Base-by-base conservation (phyloP, 2,329 filamentous ascomycete species). In the Colletotrichum sp. region DNA sequence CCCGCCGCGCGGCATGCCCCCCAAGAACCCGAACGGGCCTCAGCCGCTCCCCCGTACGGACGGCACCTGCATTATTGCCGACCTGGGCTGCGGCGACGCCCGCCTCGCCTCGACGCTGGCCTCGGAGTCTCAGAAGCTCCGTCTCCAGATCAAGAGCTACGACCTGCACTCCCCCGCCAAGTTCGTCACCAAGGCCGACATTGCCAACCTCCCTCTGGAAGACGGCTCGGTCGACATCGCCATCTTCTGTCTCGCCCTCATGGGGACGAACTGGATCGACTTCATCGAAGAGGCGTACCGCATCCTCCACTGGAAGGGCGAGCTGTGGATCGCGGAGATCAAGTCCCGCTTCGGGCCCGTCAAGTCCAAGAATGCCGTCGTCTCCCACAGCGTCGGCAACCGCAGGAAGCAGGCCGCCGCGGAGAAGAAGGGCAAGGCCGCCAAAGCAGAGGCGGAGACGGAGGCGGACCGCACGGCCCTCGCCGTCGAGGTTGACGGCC, bases 191-290 rank as follows among this genome's bases (percentile, higher is more conserved):
- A 92, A 93, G 77, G 96, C 97, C 16, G 97, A 99, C 85, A 97
- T 98, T 68, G 94, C 96, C 34, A 91, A 94, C 75, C 88, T 99
- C 3, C 96, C 96, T 0, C 87, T 98, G 1, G 87, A 88, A 7
- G 93, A 96, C 79, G 93, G 92, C 60, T 92, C 91, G 77, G 93
- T 96, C 76, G 96, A 99, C 83, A 90, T 99, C 7, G 95, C 95
- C 65, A 93, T 99, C 79, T 98, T 98, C 88, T 99, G 97, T 84
- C 90, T 99, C 36, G 97, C 96, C 66, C 91, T 99, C 75, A 99
- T 99, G 97, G 97, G 97, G 82, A 99, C 97, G 71, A 99, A 99
- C 87, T 99, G 97, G 96, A 91, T 98, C 69, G 93, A 95, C 80
- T 98, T 99, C 83, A 91, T 99, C 80, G 97, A 98, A 85, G 97